These are phyloP conservation scores for Alternaria tenuissima DNA, from an alignment of 2,329 filamentous ascomycete genomes.

Conservation along the genomic window DNA sequence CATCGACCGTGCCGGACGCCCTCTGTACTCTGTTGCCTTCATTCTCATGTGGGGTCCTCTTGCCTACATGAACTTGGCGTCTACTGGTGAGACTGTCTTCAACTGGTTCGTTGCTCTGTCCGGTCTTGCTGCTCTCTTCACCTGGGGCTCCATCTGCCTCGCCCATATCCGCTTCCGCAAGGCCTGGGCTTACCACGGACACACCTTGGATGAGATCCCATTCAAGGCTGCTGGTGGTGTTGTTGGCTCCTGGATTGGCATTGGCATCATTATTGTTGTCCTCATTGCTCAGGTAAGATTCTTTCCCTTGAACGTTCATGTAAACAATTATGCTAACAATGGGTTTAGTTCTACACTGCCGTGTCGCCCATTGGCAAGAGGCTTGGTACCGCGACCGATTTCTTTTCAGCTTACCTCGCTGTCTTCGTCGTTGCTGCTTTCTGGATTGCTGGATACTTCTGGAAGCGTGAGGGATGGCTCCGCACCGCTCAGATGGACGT, in stretches of 20 bases:
- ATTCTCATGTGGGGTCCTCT: slow-evolving; percentile 75
- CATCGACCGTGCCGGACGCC: slow-evolving; percentile 83
- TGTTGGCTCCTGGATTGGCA: slow-evolving; percentile 52
- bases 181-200: slow-evolving; percentile 50
- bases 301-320: not conserved
- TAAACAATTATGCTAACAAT: slow-evolving; percentile 9
- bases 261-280: slow-evolving; percentile 50
- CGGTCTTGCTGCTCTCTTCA: slow-evolving; percentile 77
- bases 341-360: slow-evolving; percentile 51
- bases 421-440: slow-evolving; percentile 55
- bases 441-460: slow-evolving; percentile 63
- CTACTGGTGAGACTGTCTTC: slow-evolving; percentile 65
- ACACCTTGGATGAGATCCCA: slow-evolving; percentile 55
- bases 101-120: slow-evolving; percentile 82
- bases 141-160: slow-evolving; percentile 86
- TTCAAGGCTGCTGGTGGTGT: slow-evolving; percentile 54
- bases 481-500: slow-evolving; percentile 69
- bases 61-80: slow-evolving; percentile 68
- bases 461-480: slow-evolving; percentile 71
- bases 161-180: slow-evolving; percentile 89
- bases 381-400: slow-evolving; percentile 49
- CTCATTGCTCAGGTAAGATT: slow-evolving; percentile 50
- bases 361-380: slow-evolving; percentile 41
- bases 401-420: slow-evolving; percentile 60
- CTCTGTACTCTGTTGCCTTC: slow-evolving; percentile 74